These are phyloP conservation scores for Casuarina equisetifolia DNA, from an alignment of 306 rosid genomes.

Conservation along the genomic window DNA sequence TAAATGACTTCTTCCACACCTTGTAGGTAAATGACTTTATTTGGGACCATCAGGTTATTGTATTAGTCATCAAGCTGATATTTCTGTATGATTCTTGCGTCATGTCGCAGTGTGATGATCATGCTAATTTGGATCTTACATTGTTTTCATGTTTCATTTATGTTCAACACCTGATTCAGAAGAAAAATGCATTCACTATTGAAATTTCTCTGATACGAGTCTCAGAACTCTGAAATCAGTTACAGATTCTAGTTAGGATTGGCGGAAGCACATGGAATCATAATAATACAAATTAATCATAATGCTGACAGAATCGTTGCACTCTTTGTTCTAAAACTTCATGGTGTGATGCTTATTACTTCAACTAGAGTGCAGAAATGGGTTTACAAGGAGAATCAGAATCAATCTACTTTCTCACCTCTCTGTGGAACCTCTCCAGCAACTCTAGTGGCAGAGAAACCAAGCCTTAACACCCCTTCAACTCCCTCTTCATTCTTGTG, in stretches of 20 bases:
- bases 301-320: no score
- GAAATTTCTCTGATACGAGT: no score
- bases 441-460: constrained; percentile 19
- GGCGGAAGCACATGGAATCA: no score
- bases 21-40: no score
- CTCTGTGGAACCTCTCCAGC: constrained; percentile 12
- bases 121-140: neutral
- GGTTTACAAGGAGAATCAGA: neutral
- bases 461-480: constrained; percentile 28
- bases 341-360: neutral
- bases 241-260: no score
- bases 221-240: no score
- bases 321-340: no score
- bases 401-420: constrained; percentile 24
- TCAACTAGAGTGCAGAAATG: neutral
- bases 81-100: neutral
- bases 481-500: constrained; percentile 27
- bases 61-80: neutral
- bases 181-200: neutral
- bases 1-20: no score
- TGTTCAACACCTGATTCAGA: neutral
- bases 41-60: neutral
- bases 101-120: neutral
- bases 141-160: neutral
- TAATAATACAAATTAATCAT: no score